Percentiles rank a stretch among this genome's conserved stretches.
phyloP scores from a whole-genome alignment of 2,329 filamentous ascomycete genomes.

The Emmonsia crescens region DNA sequence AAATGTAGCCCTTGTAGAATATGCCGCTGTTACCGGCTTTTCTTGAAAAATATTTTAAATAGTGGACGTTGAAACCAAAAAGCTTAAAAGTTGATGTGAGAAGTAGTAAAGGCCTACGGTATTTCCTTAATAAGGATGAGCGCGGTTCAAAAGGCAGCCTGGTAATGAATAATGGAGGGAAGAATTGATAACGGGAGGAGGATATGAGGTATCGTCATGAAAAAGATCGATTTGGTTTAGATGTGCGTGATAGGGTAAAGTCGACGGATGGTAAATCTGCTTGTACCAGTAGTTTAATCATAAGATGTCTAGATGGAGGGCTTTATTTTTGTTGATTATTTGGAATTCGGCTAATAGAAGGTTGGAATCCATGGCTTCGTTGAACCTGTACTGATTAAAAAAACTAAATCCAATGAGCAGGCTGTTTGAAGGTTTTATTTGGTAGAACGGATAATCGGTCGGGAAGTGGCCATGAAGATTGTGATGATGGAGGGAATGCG shows the following conservation, averaged over 20 bases:
- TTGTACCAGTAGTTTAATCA: background rate
- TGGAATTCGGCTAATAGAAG: background rate
- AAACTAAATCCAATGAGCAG: background rate
- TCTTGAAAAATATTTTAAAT: background rate
- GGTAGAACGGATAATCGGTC: background rate
- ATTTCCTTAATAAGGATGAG: background rate
- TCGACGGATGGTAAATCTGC: background rate
- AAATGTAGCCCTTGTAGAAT: background rate
- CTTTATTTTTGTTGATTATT: no score
- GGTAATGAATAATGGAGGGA: no score
- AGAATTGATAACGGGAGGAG: background rate
- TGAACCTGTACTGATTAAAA: no score
- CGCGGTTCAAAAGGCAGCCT: background rate
- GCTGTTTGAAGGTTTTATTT: background rate
- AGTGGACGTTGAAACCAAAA: background rate
- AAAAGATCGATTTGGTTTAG: background rate
- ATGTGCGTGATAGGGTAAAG: background rate
- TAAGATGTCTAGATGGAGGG: background rate
- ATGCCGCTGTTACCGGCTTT: background rate
- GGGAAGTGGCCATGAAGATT: background rate
- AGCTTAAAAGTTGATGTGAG: background rate
- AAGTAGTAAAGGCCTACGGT: background rate
- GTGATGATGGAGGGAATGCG: background rate
- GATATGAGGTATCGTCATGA: background rate
- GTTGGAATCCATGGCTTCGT: background rate